Evolutionary conservation across 805 yeast species (phyloP), one percentile per base, ranked within the genome.

Genomic region (Pichia gijzeniarum): DNA sequence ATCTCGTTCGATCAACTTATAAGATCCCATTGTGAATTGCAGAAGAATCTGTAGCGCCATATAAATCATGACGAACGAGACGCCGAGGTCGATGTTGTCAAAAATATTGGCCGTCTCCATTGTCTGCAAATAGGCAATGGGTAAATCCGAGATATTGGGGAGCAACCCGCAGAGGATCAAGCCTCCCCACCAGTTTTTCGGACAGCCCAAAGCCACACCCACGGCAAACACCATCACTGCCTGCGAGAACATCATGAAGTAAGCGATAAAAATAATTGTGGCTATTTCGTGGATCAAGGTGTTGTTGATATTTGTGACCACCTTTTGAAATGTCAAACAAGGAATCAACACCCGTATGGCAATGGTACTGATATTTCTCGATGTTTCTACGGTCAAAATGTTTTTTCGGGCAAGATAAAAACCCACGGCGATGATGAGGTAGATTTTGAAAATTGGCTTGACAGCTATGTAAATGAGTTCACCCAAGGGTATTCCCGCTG

Each of bases 11-110:
- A 88, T 70, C 37, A 89, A 62, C 48, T 80, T 71, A 62, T 81
- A 82, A 45, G 86, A 76, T 1, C 96, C 96, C 36, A 83, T 63
- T 53, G 85, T 82, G 72, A 87, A 86, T 64, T 84, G 79, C 55
- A 74, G 61, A 34, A 85, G 68, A 36, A 80, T 71, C 60, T 83
- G 86, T 2, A 82, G 71, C 2, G 87, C 82, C 38, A 83, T 67
- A 54, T 84, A 85, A 35, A 89, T 81, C 56, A 89, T 82, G n/a
- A 86, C 82, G 63, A 84, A 86, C 0, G 96, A 95, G 25, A 84
- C 82, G 14, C 96, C 97, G 52, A 74, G 73, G 43, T 77, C 72
- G 25, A 87, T 86, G 16, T 68, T 55, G 0, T 81, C 67, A 55
- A 90, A 83, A 5, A 73, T 67, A 3, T 76, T 67, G 1, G 77